Conservation (phyloP, 768 basidiomycete genomes). For the Clavaria fumosa region DNA sequence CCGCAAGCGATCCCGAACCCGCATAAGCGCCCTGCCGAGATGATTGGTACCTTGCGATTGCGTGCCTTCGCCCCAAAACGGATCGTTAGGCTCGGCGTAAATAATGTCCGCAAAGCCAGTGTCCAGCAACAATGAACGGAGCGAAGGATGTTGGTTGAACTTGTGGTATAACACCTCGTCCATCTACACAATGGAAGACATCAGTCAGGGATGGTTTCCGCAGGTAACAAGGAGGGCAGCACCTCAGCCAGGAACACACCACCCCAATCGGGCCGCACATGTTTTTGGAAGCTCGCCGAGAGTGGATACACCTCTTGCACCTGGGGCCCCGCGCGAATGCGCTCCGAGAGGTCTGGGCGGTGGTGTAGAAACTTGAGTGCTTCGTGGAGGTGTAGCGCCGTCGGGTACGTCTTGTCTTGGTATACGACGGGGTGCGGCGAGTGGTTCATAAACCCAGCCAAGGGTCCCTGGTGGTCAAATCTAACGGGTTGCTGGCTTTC, state of each 20-base stretch:
- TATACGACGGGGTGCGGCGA: conserved; percentile 50
- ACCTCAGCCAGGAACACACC: conserved; percentile 34
- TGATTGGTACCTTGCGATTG: conserved; percentile 36
- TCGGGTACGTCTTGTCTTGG: conserved; percentile 40
- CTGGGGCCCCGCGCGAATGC: conserved; percentile 29
- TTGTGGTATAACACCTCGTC: conserved; percentile 53
- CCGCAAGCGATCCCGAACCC: conserved; percentile 34
- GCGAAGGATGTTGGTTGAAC: conserved; percentile 50
- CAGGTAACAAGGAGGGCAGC: conserved; percentile 13
- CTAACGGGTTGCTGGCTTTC: too few species aligned
- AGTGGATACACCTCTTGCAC: conserved; percentile 24
- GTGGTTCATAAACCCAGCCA: conserved; percentile 44
- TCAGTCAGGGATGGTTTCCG: background rate
- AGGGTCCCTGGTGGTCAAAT: conserved; percentile 27
- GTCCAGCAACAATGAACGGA: conserved; percentile 36
- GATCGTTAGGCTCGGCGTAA: conserved; percentile 38
- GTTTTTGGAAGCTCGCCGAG: conserved; percentile 18
- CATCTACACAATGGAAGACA: conserved; percentile 29
- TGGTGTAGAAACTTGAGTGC: conserved; percentile 50
- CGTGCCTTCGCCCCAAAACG: conserved; percentile 53
- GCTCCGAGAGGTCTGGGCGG: conserved; percentile 37
- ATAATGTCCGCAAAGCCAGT: conserved; percentile 37
- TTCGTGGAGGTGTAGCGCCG: conserved; percentile 62
- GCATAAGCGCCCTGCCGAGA: conserved; percentile 44
- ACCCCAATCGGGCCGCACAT: conserved; percentile 42